Evolutionary conservation across 2,329 filamentous ascomycete genomes (phyloP).

Genomic region (Paecilomyces fulvus): DNA sequence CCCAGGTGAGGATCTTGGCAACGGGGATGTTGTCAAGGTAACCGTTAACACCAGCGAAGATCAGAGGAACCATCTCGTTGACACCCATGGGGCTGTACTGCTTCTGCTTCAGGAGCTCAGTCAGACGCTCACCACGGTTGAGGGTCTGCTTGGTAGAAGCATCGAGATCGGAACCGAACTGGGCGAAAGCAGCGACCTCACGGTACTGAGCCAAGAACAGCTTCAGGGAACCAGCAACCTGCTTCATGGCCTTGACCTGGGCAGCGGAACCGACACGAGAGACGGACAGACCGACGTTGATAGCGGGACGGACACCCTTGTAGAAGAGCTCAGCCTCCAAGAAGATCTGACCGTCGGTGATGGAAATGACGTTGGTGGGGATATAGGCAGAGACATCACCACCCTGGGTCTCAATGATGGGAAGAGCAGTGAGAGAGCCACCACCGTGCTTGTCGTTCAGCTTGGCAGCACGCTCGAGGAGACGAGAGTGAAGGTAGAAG

Average conservation of each 20-base stretch:
- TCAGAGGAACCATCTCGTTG: constrained; percentile 99
- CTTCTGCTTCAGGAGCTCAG: constrained; percentile 99
- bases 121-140: constrained; percentile 94
- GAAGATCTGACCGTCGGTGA: constrained; percentile 99
- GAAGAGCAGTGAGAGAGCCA: constrained; percentile 94
- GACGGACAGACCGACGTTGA: constrained; percentile 99
- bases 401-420: constrained; percentile 98
- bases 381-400: constrained; percentile 99
- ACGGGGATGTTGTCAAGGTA: constrained; percentile 83
- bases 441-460: constrained; percentile 92
- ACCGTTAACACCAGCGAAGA: constrained; percentile 99
- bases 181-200: constrained; percentile 98
- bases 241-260: constrained; percentile 99
- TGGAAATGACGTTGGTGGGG: constrained; percentile 99
- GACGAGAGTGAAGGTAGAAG: constrained; percentile 98
- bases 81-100: constrained; percentile 98
- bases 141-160: constrained; percentile 98
- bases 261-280: constrained; percentile 99
- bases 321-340: constrained; percentile 98
- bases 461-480: constrained; percentile 98
- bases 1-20: constrained; percentile 84
- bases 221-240: constrained; percentile 98
- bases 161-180: constrained; percentile 99
- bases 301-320: constrained; percentile 99
- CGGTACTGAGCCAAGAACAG: constrained; percentile 99